Conservation (phyloP, 345 rosid genomes). For the Eucalyptus sideroxylon region DNA sequence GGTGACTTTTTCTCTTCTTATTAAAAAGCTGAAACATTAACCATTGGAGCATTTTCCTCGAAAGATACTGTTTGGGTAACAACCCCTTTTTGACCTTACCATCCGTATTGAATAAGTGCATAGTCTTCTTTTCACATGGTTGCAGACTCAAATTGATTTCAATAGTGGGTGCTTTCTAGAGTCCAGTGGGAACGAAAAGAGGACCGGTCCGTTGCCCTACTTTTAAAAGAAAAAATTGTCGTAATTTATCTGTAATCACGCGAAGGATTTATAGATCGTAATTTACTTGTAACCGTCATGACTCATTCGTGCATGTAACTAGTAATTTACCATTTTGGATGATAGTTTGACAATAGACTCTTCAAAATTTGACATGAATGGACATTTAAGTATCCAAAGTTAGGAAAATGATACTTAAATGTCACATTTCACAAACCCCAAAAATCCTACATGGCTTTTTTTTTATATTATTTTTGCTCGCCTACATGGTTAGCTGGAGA, state of each 20-base stretch:
- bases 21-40: background rate
- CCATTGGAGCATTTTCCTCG: background rate
- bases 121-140: background rate
- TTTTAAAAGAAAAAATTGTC: too few species aligned
- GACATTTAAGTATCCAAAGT: too few species aligned
- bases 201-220: background rate
- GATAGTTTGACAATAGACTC: background rate
- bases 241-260: background rate
- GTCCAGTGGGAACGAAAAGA: background rate
- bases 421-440: rapidly evolving
- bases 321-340: background rate
- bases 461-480: too few species aligned
- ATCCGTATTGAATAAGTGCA: background rate
- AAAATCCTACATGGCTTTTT: too few species aligned
- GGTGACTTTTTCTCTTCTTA: background rate
- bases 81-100: background rate
- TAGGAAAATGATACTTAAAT: too few species aligned
- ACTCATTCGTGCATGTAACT: background rate
- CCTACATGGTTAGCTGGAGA: rapidly evolving
- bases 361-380: too few species aligned
- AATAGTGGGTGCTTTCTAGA: background rate
- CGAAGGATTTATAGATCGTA: background rate
- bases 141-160: background rate
- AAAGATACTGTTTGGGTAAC: background rate
- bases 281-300: background rate